Percentiles rank a stretch among this genome's conserved stretches.
Evolutionary conservation across 805 yeast genomes (phyloP).

Genomic region (Yamadazyma insecticola): DNA sequence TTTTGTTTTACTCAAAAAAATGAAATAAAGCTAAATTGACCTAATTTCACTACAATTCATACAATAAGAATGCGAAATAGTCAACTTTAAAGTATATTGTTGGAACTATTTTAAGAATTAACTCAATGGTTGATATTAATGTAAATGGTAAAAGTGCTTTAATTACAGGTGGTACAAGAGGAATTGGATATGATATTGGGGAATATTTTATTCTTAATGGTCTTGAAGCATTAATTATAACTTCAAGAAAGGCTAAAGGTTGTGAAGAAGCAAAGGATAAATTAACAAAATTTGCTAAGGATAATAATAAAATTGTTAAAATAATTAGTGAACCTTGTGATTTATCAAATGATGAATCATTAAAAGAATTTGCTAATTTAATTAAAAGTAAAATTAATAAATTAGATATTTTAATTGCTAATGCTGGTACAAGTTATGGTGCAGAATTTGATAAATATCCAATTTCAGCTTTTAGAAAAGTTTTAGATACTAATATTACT

Average conservation of each 20-base stretch:
- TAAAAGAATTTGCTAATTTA: conserved; percentile 32
- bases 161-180: conserved; percentile 65
- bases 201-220: conserved; percentile 54
- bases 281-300: conserved; percentile 22
- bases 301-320: conserved; percentile 15
- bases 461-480: conserved; percentile 51
- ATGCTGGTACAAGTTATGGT: conserved; percentile 77
- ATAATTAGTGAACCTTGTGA: conserved; percentile 49
- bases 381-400: conserved; percentile 31
- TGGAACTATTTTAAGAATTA: not conserved
- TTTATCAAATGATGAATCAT: conserved; percentile 42
- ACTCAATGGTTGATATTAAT: conserved; percentile 26
- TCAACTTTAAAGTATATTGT: not conserved
- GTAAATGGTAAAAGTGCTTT: conserved; percentile 56
- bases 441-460: conserved; percentile 52
- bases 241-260: conserved; percentile 54
- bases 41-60: too few relatives aligned
- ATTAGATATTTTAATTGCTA: conserved; percentile 58
- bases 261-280: conserved; percentile 45
- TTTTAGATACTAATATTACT: conserved; percentile 51
- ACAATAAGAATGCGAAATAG: not conserved
- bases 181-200: conserved; percentile 59
- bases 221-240: conserved; percentile 50
- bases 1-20: too few relatives aligned
- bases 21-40: too few relatives aligned